phyloP scores from a whole-genome alignment of 495 filamentous ascomycete species.

The Aspergillus asperescens region DNA sequence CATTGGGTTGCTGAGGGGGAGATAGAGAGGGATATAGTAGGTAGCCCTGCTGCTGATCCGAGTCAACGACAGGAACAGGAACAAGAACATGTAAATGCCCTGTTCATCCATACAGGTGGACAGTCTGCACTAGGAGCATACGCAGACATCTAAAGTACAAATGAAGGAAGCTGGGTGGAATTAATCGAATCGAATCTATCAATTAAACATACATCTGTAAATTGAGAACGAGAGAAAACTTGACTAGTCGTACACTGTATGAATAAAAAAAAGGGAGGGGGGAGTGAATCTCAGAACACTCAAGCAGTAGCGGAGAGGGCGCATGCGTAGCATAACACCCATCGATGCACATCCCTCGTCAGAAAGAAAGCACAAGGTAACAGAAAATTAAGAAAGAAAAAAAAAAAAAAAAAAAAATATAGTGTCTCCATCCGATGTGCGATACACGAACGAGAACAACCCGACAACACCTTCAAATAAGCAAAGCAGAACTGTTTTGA shows the following conservation, averaged over 20 bases:
- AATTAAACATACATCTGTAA: slow-evolving; percentile 13
- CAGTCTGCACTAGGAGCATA: slow-evolving; percentile 36
- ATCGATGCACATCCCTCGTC: background rate
- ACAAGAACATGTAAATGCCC: slow-evolving; percentile 25
- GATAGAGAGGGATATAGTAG: slow-evolving; percentile 6
- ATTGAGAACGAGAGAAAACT: background rate
- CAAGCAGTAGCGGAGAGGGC: background rate
- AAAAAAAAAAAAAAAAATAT: slow-evolving; percentile 7
- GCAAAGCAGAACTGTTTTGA: background rate
- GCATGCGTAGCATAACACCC: background rate
- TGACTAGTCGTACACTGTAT: slow-evolving; percentile 18
- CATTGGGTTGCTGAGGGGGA: slow-evolving; percentile 26
- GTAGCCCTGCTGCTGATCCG: background rate
- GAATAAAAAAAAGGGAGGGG: slow-evolving; percentile 6
- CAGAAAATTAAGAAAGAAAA: slow-evolving; percentile 8
- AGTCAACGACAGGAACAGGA: slow-evolving; percentile 6
- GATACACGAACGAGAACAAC: slow-evolving; percentile 9
- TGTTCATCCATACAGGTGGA: slow-evolving; percentile 42
- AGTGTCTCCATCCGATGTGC: slow-evolving; percentile 19
- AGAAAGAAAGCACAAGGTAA: background rate
- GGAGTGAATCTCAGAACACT: slow-evolving; percentile 2
- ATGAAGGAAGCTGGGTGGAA: background rate
- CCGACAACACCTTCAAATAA: slow-evolving; percentile 1
- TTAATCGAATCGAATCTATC: slow-evolving; percentile 13
- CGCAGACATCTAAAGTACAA: slow-evolving; percentile 15